A percentile compares a stretch with the other conserved stretches of the same genome.
Conservation (phyloP, 345 rosid genomes). For the Lumnitzera racemosa region DNA sequence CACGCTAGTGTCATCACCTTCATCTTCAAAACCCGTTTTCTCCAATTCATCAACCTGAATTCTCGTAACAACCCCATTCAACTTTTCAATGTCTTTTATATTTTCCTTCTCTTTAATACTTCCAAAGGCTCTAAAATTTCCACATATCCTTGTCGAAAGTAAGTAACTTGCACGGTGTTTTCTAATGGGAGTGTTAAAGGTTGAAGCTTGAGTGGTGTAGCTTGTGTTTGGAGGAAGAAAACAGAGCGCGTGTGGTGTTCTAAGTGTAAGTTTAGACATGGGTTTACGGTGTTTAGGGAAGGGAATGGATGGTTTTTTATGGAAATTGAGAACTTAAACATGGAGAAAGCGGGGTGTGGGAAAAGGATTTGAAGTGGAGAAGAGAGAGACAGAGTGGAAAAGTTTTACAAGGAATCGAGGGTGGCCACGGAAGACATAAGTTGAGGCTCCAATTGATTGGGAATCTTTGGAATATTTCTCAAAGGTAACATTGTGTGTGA, state of each 20-base stretch:
- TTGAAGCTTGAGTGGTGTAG: slow-evolving; percentile 20
- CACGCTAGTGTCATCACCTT: slow-evolving; percentile 4
- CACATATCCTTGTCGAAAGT: slow-evolving; percentile 10
- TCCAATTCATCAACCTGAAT: slow-evolving; percentile 30
- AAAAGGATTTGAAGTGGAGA: background rate
- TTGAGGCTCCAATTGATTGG: slow-evolving; percentile 41
- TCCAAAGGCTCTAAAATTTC: slow-evolving; percentile 40
- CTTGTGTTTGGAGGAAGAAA: slow-evolving; percentile 24
- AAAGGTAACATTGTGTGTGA: too few relatives aligned
- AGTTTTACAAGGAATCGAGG: slow-evolving; percentile 24
- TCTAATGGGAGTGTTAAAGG: slow-evolving; percentile 17
- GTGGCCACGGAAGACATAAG: slow-evolving; percentile 44
- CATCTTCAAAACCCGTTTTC: slow-evolving; percentile 14
- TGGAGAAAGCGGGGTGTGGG: background rate
- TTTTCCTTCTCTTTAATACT: slow-evolving; percentile 52
- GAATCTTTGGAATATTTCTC: background rate
- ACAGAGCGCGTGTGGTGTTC: slow-evolving; percentile 26
- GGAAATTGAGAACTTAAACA: background rate
- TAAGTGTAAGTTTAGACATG: slow-evolving; percentile 52
- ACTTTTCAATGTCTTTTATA: slow-evolving; percentile 29
- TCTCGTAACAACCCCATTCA: slow-evolving; percentile 18
- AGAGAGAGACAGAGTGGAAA: background rate
- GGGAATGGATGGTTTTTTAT: background rate
- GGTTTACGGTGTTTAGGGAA: background rate
- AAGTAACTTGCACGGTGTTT: slow-evolving; percentile 7